Conservation (phyloP, 768 basidiomycete genomes). For the Phlebiopsis flavidoalba region DNA sequence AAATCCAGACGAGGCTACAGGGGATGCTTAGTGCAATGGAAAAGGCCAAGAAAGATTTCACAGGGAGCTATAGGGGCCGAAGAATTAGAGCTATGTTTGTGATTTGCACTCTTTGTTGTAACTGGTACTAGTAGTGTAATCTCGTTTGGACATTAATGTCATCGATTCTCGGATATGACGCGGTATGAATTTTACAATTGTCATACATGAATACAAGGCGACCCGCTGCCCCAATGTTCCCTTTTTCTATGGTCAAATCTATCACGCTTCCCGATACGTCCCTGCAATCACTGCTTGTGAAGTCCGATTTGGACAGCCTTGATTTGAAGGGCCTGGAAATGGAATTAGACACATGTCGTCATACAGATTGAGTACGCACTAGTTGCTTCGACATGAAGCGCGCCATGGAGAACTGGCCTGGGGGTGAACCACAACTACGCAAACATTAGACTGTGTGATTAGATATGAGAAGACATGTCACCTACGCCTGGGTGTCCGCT, state of each 20-base stretch:
- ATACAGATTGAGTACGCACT: constrained; percentile 17
- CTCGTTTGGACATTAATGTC: too few species aligned
- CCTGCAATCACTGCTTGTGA: background rate
- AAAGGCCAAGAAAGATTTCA: too few species aligned
- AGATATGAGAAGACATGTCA: background rate
- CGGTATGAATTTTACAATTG: too few species aligned
- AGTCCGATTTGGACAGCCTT: constrained; percentile 7
- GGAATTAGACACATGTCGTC: background rate
- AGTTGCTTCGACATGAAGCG: constrained; percentile 33
- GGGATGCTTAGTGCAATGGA: background rate
- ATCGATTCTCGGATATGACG: too few species aligned
- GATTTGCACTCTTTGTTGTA: too few species aligned
- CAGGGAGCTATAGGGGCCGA: too few species aligned
- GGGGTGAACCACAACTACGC: constrained; percentile 35
- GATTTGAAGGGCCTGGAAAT: constrained; percentile 10
- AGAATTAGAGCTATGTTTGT: too few species aligned
- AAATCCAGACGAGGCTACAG: background rate
- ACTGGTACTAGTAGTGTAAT: too few species aligned
- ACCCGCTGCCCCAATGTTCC: too few species aligned
- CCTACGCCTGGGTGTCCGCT: constrained; percentile 38
- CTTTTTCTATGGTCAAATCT: too few species aligned
- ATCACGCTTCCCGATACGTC: background rate
- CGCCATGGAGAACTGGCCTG: constrained; percentile 29
- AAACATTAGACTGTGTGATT: background rate
- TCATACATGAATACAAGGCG: too few species aligned